Base-by-base conservation (phyloP, 768 basidiomycete species). In the Serendipita sp. region DNA sequence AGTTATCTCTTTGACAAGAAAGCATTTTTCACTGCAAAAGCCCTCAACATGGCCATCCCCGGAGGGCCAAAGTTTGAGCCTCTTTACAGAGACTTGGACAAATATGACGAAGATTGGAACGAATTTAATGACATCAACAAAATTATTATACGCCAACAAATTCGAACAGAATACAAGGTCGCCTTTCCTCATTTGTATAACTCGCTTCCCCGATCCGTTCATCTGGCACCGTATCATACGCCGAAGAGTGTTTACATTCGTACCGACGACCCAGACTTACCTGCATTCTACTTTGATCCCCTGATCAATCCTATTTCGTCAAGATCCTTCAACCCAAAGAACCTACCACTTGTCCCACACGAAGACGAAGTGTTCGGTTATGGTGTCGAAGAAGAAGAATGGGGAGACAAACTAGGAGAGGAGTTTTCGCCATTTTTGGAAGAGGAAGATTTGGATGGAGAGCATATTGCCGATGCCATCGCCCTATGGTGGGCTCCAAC, bases 61-160 rank as follows among this genome's bases (percentile, higher is more conserved):
- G 96, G 95, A 65, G 96, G 96, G 56, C 96, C 96, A 1, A 96
- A 97, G 74, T 99, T 98, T 68, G 96, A 99, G 78, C 96, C 95
- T 15, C 78, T 99, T 32, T 92, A 92, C 75, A 83, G 95, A 58
- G 96, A 99, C 71, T 92, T 94, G 86, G 96, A 98, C 71, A 80
- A 87, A 11, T 97, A 92, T 69, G 96, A 99, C 71, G 96, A 98
- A 73, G 96, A 99, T 72, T 96, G 93, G 93, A 96, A 96, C 74
- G 93, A 96, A 74, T 99, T 99, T 71, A 99, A 99, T 73, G 96
- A 99, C 72, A 96, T 98, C 75, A 94, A 96, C 78, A 99, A 99
- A 75, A 89, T 99, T 71, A 95, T 99, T 74, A 98, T 99, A 69
- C 93, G 96, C 24, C 93, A 98, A 72, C 92, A 96, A 74, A 95